Conservation (phyloP, 2,329 filamentous ascomycete species). For the Aspergillus sp. region DNA sequence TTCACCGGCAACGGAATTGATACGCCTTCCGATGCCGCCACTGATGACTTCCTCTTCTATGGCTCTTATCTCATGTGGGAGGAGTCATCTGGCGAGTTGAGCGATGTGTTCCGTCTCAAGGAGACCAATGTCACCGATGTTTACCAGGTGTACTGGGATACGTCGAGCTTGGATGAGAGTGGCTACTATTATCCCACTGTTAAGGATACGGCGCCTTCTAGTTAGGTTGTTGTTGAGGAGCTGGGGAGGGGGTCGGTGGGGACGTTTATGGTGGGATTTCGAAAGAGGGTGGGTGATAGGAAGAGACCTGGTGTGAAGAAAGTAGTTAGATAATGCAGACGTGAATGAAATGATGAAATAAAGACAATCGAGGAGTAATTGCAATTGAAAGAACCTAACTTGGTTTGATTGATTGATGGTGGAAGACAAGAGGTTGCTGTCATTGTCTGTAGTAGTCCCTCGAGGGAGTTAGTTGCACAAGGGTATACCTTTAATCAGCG, state of each 20-base stretch:
- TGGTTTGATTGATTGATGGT: no score
- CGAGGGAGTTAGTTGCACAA: no score
- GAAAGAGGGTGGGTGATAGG: background rate
- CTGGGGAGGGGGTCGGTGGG: background rate
- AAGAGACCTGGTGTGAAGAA: background rate
- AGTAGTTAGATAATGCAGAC: no score
- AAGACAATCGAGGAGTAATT: background rate
- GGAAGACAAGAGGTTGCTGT: no score
- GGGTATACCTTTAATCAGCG: no score
- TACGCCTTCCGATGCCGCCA: background rate
- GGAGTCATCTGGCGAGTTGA: background rate
- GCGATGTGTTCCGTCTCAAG: conserved; percentile 1
- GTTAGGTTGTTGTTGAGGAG: background rate
- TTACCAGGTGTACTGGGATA: conserved; percentile 4
- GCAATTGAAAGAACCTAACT: no score
- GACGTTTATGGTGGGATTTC: background rate
- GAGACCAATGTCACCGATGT: conserved; percentile 2
- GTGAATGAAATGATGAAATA: background rate
- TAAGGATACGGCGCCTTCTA: background rate
- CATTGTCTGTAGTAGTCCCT: no score
- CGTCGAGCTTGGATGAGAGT: background rate
- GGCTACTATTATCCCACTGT: background rate
- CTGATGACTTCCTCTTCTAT: conserved; percentile 1
- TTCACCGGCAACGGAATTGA: conserved; percentile 1
- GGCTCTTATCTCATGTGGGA: conserved; percentile 8